These are phyloP conservation scores for Penicillium fimorum DNA, from an alignment of 495 filamentous ascomycete species.

Conservation along the genomic window DNA sequence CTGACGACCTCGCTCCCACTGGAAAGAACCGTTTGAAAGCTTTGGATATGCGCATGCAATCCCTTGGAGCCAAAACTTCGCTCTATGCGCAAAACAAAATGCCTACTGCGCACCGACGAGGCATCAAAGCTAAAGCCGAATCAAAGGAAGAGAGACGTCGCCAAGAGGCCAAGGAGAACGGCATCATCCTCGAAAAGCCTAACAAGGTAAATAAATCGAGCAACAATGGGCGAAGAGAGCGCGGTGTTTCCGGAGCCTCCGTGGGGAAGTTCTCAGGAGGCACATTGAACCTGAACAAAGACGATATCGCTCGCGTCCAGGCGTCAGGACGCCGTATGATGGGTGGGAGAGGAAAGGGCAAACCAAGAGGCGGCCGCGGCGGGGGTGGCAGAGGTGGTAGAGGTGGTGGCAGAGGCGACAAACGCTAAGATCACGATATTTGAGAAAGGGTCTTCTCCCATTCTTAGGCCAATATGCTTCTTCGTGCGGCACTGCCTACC, in stretches of 20 bases:
- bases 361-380: constrained; percentile 28
- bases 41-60: constrained; percentile 74
- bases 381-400: constrained; percentile 16
- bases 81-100: constrained; percentile 75
- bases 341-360: constrained; percentile 31
- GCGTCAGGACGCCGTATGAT: constrained; percentile 41
- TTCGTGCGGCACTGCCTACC: neutral
- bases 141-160: constrained; percentile 68
- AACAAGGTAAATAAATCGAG: constrained; percentile 42
- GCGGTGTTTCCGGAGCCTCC: constrained; percentile 68
- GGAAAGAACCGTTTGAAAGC: constrained; percentile 72
- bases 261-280: constrained; percentile 80
- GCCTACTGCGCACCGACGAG: constrained; percentile 76
- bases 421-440: constrained; percentile 5
- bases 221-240: constrained; percentile 51
- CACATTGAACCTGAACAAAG: constrained; percentile 72
- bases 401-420: constrained; percentile 12
- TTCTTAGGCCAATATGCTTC: neutral
- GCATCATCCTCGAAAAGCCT: constrained; percentile 80
- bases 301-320: constrained; percentile 67
- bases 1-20: constrained; percentile 58
- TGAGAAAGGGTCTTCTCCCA: neutral
- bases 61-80: constrained; percentile 73
- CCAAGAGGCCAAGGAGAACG: constrained; percentile 80
- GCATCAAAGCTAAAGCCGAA: constrained; percentile 65